Percentiles rank a stretch among this genome's conserved stretches.
Evolutionary conservation across 2,329 filamentous ascomycete species (phyloP).

Genomic region (Madurella mycetomatis): DNA sequence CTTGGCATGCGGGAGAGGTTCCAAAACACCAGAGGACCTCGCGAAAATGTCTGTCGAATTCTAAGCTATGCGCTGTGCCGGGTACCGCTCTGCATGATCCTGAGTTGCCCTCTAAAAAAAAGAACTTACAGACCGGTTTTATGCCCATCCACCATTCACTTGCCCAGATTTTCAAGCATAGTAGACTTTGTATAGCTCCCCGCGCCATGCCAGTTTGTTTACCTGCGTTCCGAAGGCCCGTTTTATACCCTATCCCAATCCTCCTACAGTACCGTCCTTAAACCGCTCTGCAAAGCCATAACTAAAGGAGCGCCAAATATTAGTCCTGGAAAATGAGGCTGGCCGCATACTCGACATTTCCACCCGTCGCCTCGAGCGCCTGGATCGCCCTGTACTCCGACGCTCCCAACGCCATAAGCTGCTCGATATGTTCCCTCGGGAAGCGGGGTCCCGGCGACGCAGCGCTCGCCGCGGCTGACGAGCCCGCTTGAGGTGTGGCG

Average conservation of each 20-base stretch:
- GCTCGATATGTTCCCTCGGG: slow-evolving; percentile 65
- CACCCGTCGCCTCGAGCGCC: slow-evolving; percentile 75
- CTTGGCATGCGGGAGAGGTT: background rate
- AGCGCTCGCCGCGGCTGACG: slow-evolving; percentile 27
- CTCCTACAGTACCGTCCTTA: background rate
- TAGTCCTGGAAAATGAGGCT: slow-evolving; percentile 63
- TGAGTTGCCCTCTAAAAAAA: slow-evolving; percentile 2
- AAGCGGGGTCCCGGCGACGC: slow-evolving; percentile 32
- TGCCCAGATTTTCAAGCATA: background rate
- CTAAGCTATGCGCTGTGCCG: background rate
- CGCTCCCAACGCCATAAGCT: slow-evolving; percentile 74
- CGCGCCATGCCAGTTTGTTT: background rate
- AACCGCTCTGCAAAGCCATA: background rate
- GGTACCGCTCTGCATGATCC: background rate
- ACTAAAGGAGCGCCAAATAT: background rate
- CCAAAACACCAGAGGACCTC: background rate
- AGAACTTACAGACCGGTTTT: background rate
- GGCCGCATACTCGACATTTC: slow-evolving; percentile 85
- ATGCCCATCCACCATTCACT: slow-evolving; percentile 1
- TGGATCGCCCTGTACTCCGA: slow-evolving; percentile 70
- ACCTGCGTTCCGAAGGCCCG: background rate
- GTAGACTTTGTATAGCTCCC: too few species aligned
- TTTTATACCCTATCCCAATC: too few species aligned
- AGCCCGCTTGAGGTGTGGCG: slow-evolving; percentile 23
- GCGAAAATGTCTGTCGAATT: slow-evolving; percentile 2